Base-by-base conservation (phyloP, 2,329 filamentous ascomycete genomes). In the Chaetothyriales sp. region DNA sequence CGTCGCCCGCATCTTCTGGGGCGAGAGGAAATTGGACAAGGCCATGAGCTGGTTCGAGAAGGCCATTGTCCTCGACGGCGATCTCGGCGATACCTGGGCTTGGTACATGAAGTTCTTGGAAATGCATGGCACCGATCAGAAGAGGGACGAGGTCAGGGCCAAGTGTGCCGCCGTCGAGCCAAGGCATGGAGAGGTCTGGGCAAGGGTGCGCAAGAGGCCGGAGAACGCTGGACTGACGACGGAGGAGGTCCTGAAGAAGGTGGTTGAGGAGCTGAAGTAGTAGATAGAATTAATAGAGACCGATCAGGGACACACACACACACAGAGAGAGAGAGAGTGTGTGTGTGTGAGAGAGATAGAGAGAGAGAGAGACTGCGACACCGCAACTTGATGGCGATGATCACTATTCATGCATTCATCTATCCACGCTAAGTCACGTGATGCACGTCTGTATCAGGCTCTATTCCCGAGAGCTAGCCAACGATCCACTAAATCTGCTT, bases 41-140 rank as follows among this genome's bases (percentile, higher is more conserved):
- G 90, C 92, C 2, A 84, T 89, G 67, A 89, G 80, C 57, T 98
- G 92, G 92, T 98, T 98, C 66, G 88, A 95, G 69, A 95, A 94
- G 69, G 92, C 92, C 0, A 81, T 95, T 51, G 75, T 95, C 49
- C 73, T 92, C 10, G 88, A 98, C 62, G 80, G 83, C 36, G 89
- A 96, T 65, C 71, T 80, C 48, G 92, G 92, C 48, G 93, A 98
- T 70, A 85, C 81, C 9, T 98, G 93, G 93, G 90, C 88, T 18
- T 98, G 90, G 90, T 98, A 95, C 67, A 92, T 88, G 67, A 89
- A 90, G 66, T 98, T 96, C 66, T 64, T 96, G 57, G 65, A 81
- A 59, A 86, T 95, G 73, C 89, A 98, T 69, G 93, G 92, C 8
- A 95, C 88, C 4, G 83, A 87, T 57, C 90, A 95, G 73, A 98